These are phyloP conservation scores for Saccharomyces hybrid DNA, from an alignment of 1,139 yeast species.

Conservation along the genomic window DNA sequence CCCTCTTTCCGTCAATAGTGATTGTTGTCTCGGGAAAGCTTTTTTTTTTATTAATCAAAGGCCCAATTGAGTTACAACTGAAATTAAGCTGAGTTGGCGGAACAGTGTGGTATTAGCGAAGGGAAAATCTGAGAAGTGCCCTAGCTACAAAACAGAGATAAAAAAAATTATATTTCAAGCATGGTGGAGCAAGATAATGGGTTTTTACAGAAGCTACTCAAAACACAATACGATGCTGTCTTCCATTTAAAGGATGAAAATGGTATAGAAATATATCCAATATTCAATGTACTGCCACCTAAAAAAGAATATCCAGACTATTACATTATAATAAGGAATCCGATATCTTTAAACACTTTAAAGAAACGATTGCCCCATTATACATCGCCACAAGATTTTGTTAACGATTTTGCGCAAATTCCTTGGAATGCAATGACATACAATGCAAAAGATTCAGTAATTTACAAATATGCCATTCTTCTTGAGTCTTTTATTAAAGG, in stretches of 20 bases:
- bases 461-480: constrained; percentile 64
- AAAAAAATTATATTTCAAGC: neutral
- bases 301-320: constrained; percentile 59
- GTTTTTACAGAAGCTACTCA: neutral
- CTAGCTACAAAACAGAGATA: neutral
- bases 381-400: constrained; percentile 56
- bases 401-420: constrained; percentile 73
- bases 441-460: constrained; percentile 61
- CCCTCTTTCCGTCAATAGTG: constrained; percentile 1
- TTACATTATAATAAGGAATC: constrained; percentile 57
- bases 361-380: constrained; percentile 45
- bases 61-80: constrained; percentile 1
- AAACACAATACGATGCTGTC: constrained; percentile 27
- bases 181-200: constrained; percentile 1
- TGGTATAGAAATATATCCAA: constrained; percentile 38
- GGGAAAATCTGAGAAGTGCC: neutral
- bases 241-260: constrained; percentile 42
- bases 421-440: constrained; percentile 85
- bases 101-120: constrained; percentile 1
- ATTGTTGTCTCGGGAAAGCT: constrained; percentile 1
- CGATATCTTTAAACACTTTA: constrained; percentile 67
- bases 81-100: constrained; percentile 1
- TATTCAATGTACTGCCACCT: constrained; percentile 49
- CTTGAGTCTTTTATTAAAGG: constrained; percentile 56
- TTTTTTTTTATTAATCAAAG: neutral